phyloP scores from a whole-genome alignment of 2,329 filamentous ascomycete genomes.

The Zelopaecilomyces penicillatus region DNA sequence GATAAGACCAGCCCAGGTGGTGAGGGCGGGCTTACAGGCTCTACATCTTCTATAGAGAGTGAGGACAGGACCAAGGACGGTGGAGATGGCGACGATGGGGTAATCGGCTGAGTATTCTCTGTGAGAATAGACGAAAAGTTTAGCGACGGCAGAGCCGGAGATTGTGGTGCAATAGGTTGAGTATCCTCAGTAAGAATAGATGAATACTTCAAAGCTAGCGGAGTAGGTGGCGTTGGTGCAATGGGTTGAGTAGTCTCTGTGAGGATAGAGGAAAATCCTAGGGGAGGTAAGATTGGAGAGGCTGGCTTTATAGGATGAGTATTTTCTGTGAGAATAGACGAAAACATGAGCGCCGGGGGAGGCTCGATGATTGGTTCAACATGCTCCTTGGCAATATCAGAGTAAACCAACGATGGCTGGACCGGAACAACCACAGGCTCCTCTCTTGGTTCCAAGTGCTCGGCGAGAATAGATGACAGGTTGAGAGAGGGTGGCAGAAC shows the following conservation, averaged over 20 bases:
- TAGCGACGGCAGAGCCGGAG: constrained; percentile 19
- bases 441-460: constrained; percentile 22
- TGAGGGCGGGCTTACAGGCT: constrained; percentile 14
- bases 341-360: constrained; percentile 17
- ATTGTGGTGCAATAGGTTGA: constrained; percentile 21
- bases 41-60: constrained; percentile 26
- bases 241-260: constrained; percentile 19
- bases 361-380: constrained; percentile 27
- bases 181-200: constrained; percentile 23
- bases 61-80: constrained; percentile 28
- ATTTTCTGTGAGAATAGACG: constrained; percentile 24
- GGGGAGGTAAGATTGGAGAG: constrained; percentile 7
- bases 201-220: constrained; percentile 20
- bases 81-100: constrained; percentile 12
- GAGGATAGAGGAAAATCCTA: constrained; percentile 15
- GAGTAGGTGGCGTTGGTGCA: constrained; percentile 12
- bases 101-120: constrained; percentile 28
- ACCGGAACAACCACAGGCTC: constrained; percentile 15
- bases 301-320: constrained; percentile 10
- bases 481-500: constrained; percentile 10
- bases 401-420: constrained; percentile 23
- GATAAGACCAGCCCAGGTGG: constrained; percentile 27
- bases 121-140: constrained; percentile 21
- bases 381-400: constrained; percentile 21
- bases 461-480: constrained; percentile 17